Conservation (phyloP, 1,284 basidiomycete genomes). For the Ceratobasidium sp. region DNA sequence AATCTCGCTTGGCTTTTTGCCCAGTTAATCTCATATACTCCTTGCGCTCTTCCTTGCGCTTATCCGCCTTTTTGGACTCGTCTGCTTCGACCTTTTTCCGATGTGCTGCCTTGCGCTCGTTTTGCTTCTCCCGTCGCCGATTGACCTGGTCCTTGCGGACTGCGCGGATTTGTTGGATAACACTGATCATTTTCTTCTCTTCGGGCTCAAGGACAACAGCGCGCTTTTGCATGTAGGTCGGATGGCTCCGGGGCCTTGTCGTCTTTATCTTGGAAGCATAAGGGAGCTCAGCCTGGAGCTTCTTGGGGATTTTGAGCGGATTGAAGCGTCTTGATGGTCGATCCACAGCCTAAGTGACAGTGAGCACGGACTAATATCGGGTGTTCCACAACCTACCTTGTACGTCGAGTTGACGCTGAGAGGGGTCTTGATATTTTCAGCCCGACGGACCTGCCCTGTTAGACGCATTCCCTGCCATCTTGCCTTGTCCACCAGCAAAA, state of each 20-base stretch:
- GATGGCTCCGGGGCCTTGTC: constrained; percentile 77
- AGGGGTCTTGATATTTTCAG: constrained; percentile 88
- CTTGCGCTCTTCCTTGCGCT: constrained; percentile 83
- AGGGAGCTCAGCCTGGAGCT: constrained; percentile 89
- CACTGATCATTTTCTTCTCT: constrained; percentile 91
- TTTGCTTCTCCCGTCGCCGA: constrained; percentile 86
- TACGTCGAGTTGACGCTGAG: constrained; percentile 89
- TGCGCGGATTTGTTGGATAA: constrained; percentile 95
- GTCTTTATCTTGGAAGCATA: constrained; percentile 93
- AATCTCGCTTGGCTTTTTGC: constrained; percentile 74
- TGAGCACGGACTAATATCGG: neutral
- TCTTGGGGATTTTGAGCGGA: constrained; percentile 88
- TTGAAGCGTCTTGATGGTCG: constrained; percentile 91
- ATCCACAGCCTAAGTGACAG: constrained; percentile 68
- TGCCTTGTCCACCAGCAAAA: constrained; percentile 84
- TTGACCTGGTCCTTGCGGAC: constrained; percentile 89
- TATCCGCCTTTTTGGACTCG: constrained; percentile 75
- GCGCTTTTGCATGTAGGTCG: constrained; percentile 91
- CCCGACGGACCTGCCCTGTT: constrained; percentile 91
- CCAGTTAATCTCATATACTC: constrained; percentile 82
- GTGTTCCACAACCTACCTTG: constrained; percentile 63
- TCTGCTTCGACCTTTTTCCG: constrained; percentile 79
- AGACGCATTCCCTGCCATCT: constrained; percentile 94
- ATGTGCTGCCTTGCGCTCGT: constrained; percentile 73
- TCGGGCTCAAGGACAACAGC: constrained; percentile 96